Conservation (phyloP, 2,329 filamentous ascomycete genomes). For the Curvularia eragrostidis region DNA sequence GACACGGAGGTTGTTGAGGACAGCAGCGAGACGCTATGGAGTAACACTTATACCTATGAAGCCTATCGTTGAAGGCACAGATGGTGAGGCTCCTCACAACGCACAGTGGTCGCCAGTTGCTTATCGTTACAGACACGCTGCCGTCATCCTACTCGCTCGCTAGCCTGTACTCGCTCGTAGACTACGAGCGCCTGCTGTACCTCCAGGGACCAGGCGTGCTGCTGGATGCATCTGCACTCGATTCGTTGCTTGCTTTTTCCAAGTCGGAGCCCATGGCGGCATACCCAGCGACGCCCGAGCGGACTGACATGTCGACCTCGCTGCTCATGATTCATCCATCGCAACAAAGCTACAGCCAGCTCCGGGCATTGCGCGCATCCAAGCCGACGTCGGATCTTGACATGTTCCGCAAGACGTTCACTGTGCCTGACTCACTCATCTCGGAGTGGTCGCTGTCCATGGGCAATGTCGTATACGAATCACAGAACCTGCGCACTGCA, state of each 20-base stretch:
- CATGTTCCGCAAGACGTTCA: slow-evolving; percentile 45
- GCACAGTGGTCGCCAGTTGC: neutral
- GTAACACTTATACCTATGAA: slow-evolving; percentile 55
- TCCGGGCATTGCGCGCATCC: slow-evolving; percentile 37
- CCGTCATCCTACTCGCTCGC: slow-evolving; percentile 54
- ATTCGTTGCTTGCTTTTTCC: slow-evolving; percentile 53
- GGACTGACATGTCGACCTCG: slow-evolving; percentile 45
- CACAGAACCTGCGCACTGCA: slow-evolving; percentile 37
- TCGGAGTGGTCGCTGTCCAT: slow-evolving; percentile 48
- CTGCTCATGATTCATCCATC: slow-evolving; percentile 50
- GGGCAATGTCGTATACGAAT: slow-evolving; percentile 50
- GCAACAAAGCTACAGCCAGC: slow-evolving; percentile 38
- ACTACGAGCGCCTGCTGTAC: slow-evolving; percentile 55
- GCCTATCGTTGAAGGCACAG: slow-evolving; percentile 46
- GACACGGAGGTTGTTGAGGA: slow-evolving; percentile 53
- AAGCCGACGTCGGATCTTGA: slow-evolving; percentile 39
- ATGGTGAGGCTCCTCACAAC: slow-evolving; percentile 29
- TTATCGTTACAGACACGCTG: slow-evolving; percentile 32
- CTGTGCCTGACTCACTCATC: slow-evolving; percentile 44
- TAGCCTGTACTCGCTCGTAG: slow-evolving; percentile 53
- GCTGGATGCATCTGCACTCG: slow-evolving; percentile 56
- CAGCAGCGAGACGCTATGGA: slow-evolving; percentile 55
- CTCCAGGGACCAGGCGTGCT: slow-evolving; percentile 55
- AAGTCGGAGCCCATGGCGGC: slow-evolving; percentile 46
- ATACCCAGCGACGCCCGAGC: slow-evolving; percentile 41